Evolutionary conservation across 2,329 filamentous ascomycete species (phyloP).

Genomic region (Diaporthe citriasiana): DNA sequence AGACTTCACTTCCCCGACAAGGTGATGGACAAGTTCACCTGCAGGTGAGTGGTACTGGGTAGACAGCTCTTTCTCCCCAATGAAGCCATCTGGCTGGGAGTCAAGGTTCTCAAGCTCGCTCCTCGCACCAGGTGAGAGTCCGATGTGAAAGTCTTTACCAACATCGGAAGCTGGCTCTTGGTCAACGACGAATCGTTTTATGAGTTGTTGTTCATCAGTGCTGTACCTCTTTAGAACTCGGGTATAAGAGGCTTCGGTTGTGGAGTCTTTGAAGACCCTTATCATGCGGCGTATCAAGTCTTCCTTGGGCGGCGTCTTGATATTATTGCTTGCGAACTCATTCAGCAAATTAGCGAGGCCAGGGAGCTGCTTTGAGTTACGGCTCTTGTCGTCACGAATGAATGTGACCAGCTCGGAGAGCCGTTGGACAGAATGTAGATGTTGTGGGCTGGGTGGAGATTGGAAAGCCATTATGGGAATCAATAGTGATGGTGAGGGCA

Average conservation of each 20-base stretch:
- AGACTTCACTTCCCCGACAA: not conserved
- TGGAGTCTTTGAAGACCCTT: constrained; percentile 3
- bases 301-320: not conserved
- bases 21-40: not conserved
- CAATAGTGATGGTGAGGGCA: not conserved
- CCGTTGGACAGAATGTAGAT: not conserved
- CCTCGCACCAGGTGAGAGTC: not conserved
- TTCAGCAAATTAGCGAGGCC: not conserved
- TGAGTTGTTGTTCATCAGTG: not conserved
- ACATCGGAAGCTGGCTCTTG: not conserved
- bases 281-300: constrained; percentile 12
- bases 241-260: not conserved
- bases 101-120: not conserved
- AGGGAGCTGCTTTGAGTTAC: not conserved
- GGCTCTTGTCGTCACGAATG: not conserved
- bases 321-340: not conserved
- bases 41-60: not conserved
- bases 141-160: not conserved
- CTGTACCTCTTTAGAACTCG: not conserved
- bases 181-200: not conserved
- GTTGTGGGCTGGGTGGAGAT: not conserved
- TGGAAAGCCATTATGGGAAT: not conserved
- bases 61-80: not conserved
- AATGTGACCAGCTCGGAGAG: not conserved
- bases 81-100: not conserved